phyloP scores from a whole-genome alignment of 495 filamentous ascomycete genomes.

The Aspergillus funiculosus region DNA sequence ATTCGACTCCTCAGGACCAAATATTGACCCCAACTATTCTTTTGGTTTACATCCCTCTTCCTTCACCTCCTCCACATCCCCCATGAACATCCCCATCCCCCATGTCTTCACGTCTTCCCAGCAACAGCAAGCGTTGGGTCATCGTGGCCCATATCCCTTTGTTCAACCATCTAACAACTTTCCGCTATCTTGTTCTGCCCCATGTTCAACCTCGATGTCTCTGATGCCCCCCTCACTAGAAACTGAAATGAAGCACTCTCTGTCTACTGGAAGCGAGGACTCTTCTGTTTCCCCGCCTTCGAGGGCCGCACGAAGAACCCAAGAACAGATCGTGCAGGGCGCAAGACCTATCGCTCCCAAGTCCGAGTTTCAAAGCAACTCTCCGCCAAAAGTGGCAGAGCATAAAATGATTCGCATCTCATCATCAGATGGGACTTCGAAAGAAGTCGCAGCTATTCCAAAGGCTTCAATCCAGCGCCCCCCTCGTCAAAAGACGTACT shows the following conservation, averaged over 20 bases:
- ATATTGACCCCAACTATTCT: slow-evolving; percentile 28
- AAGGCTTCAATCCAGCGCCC: slow-evolving; percentile 71
- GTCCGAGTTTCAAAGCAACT: slow-evolving; percentile 24
- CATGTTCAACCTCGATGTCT: slow-evolving; percentile 23
- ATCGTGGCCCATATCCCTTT: slow-evolving; percentile 24
- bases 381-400: slow-evolving; percentile 27
- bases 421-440: slow-evolving; percentile 54
- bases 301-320: slow-evolving; percentile 37
- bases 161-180: slow-evolving; percentile 23
- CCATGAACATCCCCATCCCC: slow-evolving; percentile 28
- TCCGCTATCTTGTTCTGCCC: slow-evolving; percentile 34
- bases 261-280: slow-evolving; percentile 31
- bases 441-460: slow-evolving; percentile 57
- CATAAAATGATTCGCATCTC: slow-evolving; percentile 51
- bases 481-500: slow-evolving; percentile 69
- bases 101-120: slow-evolving; percentile 17
- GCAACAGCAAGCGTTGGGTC: slow-evolving; percentile 30
- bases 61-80: slow-evolving; percentile 30
- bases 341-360: slow-evolving; percentile 45
- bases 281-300: slow-evolving; percentile 30
- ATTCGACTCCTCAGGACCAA: slow-evolving; percentile 36
- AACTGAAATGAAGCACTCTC: slow-evolving; percentile 33
- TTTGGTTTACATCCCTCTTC: slow-evolving; percentile 33
- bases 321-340: slow-evolving; percentile 40
- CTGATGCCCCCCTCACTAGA: slow-evolving; percentile 18